Conservation (phyloP, 257 asterid genomes). For the Knoxia roxburghii region DNA sequence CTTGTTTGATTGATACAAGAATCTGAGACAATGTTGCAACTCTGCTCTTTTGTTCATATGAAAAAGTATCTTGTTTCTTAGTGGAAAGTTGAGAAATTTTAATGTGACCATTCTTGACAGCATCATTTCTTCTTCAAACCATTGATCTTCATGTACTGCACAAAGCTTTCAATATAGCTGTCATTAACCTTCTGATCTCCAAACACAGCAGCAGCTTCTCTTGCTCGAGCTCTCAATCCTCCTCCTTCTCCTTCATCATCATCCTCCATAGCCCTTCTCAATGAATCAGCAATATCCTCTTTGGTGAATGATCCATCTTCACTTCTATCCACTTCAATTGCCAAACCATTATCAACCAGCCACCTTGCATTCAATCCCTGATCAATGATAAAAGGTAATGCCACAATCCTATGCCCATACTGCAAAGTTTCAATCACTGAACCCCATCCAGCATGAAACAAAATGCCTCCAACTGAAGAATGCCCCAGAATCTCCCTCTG, state of each 20-base stretch:
- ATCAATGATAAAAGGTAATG: slow-evolving; percentile 29
- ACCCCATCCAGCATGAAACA: slow-evolving; percentile 32
- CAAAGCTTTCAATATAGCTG: slow-evolving; percentile 16
- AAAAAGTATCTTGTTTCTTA: too few species aligned
- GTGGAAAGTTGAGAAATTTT: too few species aligned
- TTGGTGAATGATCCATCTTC: slow-evolving; percentile 33
- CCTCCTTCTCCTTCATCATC: slow-evolving; percentile 30
- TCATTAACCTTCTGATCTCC: slow-evolving; percentile 22
- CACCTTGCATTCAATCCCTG: slow-evolving; percentile 34
- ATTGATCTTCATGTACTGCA: slow-evolving; percentile 15
- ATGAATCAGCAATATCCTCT: slow-evolving; percentile 22
- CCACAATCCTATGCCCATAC: slow-evolving; percentile 20
- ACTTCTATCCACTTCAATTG: slow-evolving; percentile 27
- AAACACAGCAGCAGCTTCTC: slow-evolving; percentile 21
- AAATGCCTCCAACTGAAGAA: slow-evolving; percentile 25
- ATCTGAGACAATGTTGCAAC: not conserved
- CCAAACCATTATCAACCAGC: slow-evolving; percentile 38
- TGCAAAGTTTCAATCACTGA: slow-evolving; percentile 31
- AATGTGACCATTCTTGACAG: not conserved
- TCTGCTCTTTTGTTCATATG: not conserved
- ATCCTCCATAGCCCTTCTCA: slow-evolving; percentile 22
- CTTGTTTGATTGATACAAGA: not conserved
- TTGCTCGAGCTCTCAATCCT: slow-evolving; percentile 14
- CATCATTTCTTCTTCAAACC: not conserved
- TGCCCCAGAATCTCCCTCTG: slow-evolving; percentile 41